Conservation (phyloP, 148 eudicot species). For the Bassia scoparia region DNA sequence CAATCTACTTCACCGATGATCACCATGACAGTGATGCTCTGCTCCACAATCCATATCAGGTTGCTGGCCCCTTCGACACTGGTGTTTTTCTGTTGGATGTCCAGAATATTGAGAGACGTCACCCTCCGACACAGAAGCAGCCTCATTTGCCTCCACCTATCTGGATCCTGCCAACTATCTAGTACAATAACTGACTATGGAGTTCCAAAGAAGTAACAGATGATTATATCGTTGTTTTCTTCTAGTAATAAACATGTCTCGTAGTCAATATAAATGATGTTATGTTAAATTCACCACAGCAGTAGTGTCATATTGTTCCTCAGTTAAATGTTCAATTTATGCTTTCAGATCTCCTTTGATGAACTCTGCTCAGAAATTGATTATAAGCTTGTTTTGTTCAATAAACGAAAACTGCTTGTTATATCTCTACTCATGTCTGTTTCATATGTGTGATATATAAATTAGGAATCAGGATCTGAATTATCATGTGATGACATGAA, state of each 20-base stretch:
- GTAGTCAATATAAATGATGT: too few relatives aligned
- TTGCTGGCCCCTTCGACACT: background rate
- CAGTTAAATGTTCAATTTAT: too few relatives aligned
- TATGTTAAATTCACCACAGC: too few relatives aligned
- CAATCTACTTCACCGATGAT: conserved; percentile 17
- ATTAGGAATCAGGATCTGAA: too few relatives aligned
- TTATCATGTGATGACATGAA: too few relatives aligned
- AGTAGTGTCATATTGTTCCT: too few relatives aligned
- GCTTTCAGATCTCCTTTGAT: too few relatives aligned
- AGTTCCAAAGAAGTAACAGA: background rate
- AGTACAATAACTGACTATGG: background rate
- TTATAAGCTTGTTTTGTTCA: too few relatives aligned
- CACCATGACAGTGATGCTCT: conserved; percentile 13
- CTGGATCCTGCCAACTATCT: conserved; percentile 18
- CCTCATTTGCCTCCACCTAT: conserved; percentile 14
- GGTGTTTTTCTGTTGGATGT: conserved; percentile 10
- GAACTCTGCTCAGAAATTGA: too few relatives aligned
- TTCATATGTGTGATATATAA: too few relatives aligned
- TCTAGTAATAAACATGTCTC: background rate
- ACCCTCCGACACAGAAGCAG: background rate
- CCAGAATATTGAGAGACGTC: background rate
- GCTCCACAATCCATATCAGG: background rate
- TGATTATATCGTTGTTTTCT: background rate
- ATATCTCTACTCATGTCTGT: too few relatives aligned
- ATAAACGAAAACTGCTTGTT: too few relatives aligned